These are phyloP conservation scores for Rhizophora mangle DNA, from an alignment of 345 rosid species.

Conservation along the genomic window DNA sequence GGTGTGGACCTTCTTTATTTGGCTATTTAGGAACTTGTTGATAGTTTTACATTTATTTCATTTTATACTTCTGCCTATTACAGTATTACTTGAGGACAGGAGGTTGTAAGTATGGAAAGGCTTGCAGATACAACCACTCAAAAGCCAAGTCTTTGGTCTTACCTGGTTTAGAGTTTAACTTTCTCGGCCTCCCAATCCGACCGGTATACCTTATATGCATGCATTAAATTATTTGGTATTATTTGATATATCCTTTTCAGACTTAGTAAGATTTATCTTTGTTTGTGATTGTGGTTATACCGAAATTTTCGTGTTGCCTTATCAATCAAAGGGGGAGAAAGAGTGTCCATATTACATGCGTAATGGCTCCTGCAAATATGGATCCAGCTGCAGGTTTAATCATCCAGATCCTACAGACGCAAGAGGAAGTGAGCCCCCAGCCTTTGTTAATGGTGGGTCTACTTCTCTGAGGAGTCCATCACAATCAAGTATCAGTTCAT, in stretches of 20 bases:
- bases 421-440: constrained; percentile 45
- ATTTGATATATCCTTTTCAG: neutral
- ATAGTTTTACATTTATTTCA: neutral
- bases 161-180: constrained; percentile 62
- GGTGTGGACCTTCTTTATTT: no score
- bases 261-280: neutral
- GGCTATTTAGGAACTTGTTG: no score
- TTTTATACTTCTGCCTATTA: constrained; percentile 24
- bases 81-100: constrained; percentile 92
- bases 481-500: constrained; percentile 49
- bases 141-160: constrained; percentile 33
- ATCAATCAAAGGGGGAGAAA: constrained; percentile 56
- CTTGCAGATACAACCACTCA: constrained; percentile 78
- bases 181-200: constrained; percentile 86
- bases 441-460: constrained; percentile 56
- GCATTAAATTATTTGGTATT: neutral
- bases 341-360: constrained; percentile 95
- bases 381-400: constrained; percentile 73
- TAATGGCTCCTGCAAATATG: constrained; percentile 88
- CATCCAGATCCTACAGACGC: constrained; percentile 86
- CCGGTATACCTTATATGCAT: constrained; percentile 33
- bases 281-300: neutral
- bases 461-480: constrained; percentile 44
- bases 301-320: constrained; percentile 1
- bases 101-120: constrained; percentile 87